These are phyloP conservation scores for Nowakowskiella sp. DNA, from an alignment of 192 early-diverging fungal species.

Conservation along the genomic window DNA sequence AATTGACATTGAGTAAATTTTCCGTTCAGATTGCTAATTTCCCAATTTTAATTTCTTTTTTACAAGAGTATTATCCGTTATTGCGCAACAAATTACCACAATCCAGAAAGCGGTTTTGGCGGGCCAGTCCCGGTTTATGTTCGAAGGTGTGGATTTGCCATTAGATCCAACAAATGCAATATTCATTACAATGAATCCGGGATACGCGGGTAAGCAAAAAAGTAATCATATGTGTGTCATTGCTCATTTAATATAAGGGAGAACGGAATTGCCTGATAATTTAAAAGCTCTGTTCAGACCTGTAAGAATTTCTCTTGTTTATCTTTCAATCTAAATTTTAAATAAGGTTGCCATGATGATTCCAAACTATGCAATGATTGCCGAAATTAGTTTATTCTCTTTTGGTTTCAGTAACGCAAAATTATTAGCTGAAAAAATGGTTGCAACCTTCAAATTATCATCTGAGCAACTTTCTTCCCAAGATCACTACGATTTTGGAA, in stretches of 20 bases:
- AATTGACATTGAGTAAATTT: slow-evolving; percentile 59
- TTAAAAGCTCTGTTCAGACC: slow-evolving; percentile 56
- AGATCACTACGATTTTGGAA: slow-evolving; percentile 59
- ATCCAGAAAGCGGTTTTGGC: slow-evolving; percentile 49
- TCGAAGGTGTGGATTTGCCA: slow-evolving; percentile 51
- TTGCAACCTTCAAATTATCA: slow-evolving; percentile 51
- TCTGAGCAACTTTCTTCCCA: slow-evolving; percentile 57
- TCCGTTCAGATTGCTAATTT: too few relatives aligned
- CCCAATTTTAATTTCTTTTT: too few relatives aligned
- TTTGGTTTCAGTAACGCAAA: slow-evolving; percentile 55
- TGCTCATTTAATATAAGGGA: too few relatives aligned
- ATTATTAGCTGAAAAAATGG: slow-evolving; percentile 54
- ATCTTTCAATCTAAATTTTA: background rate
- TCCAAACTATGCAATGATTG: slow-evolving; percentile 61
- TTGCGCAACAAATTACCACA: slow-evolving; percentile 55
- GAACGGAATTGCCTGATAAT: slow-evolving; percentile 54
- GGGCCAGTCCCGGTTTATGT: slow-evolving; percentile 43
- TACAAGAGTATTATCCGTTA: slow-evolving; percentile 52
- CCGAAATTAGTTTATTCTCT: slow-evolving; percentile 53
- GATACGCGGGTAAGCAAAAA: too few relatives aligned
- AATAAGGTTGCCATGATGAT: slow-evolving; percentile 49
- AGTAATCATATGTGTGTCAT: too few relatives aligned
- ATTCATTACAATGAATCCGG: slow-evolving; percentile 59
- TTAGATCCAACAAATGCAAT: slow-evolving; percentile 53
- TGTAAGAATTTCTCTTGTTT: slow-evolving; percentile 15